These are phyloP conservation scores for Trypanosoma theileri DNA, from an alignment of 208 protist genomes.

Conservation along the genomic window DNA sequence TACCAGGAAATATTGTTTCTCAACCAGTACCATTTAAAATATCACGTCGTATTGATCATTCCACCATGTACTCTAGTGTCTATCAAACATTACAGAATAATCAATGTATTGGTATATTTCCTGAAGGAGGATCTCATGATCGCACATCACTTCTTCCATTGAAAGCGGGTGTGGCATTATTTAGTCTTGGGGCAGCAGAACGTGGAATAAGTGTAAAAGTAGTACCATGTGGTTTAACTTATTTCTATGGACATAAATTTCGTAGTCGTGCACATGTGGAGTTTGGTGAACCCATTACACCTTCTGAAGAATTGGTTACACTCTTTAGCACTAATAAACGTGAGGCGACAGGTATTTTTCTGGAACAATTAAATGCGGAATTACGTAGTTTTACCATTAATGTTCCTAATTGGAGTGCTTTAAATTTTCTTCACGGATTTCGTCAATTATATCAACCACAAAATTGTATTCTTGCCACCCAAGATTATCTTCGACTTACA, in stretches of 20 bases:
- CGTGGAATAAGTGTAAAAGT: conserved; percentile 79
- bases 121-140: conserved; percentile 96
- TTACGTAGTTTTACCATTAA: conserved; percentile 87
- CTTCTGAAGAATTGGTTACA: conserved; percentile 62
- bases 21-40: conserved; percentile 63
- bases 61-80: conserved; percentile 87
- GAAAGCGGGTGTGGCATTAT: conserved; percentile 94
- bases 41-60: conserved; percentile 90
- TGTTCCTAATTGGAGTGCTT: conserved; percentile 87
- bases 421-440: conserved; percentile 89
- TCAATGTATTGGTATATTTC: conserved; percentile 94
- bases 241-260: conserved; percentile 93
- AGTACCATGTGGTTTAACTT: conserved; percentile 91
- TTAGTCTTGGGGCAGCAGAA: conserved; percentile 89
- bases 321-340: conserved; percentile 82
- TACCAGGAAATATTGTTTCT: conserved; percentile 42
- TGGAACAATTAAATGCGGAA: conserved; percentile 79
- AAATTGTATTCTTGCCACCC: conserved; percentile 66
- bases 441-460: conserved; percentile 89
- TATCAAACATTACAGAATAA: conserved; percentile 84
- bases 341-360: conserved; percentile 74
- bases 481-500: conserved; percentile 85
- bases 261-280: conserved; percentile 87
- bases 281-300: conserved; percentile 84
- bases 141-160: conserved; percentile 92